phyloP scores from a whole-genome alignment of 1,284 basidiomycete species.

The Ceratobasidium papillatum region DNA sequence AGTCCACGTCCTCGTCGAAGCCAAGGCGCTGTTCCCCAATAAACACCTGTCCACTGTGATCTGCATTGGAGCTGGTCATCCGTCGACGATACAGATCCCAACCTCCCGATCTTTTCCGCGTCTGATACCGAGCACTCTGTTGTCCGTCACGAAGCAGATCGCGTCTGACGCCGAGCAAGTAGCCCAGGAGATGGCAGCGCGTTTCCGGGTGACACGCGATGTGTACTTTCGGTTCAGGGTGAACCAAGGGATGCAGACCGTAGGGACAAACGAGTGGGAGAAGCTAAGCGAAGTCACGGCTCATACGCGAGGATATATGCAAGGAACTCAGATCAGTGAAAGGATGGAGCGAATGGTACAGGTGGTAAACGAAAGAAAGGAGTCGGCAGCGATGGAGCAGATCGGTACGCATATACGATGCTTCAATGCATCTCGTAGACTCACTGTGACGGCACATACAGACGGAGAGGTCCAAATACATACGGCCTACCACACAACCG shows the following conservation, averaged over 20 bases:
- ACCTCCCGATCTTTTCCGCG: background rate
- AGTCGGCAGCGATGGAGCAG: background rate
- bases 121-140: background rate
- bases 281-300: slow-evolving; percentile 1
- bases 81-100: background rate
- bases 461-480: background rate
- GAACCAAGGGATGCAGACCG: slow-evolving; percentile 8
- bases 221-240: slow-evolving; percentile 15
- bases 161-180: background rate
- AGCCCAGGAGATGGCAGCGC: background rate
- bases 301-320: slow-evolving; percentile 2
- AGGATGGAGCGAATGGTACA: background rate
- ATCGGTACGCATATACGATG: background rate
- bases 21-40: background rate
- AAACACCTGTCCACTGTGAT: background rate
- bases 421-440: background rate
- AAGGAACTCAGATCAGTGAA: background rate
- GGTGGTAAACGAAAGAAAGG: background rate
- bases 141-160: background rate
- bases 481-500: no score
- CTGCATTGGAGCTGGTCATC: slow-evolving; percentile 15
- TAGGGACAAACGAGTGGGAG: background rate
- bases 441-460: background rate
- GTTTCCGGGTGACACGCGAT: background rate
- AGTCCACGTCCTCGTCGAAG: background rate